A percentile compares a stretch with the other conserved stretches of the same genome.
Conservation (phyloP, 345 rosid species). For the Moringa oleifera region DNA sequence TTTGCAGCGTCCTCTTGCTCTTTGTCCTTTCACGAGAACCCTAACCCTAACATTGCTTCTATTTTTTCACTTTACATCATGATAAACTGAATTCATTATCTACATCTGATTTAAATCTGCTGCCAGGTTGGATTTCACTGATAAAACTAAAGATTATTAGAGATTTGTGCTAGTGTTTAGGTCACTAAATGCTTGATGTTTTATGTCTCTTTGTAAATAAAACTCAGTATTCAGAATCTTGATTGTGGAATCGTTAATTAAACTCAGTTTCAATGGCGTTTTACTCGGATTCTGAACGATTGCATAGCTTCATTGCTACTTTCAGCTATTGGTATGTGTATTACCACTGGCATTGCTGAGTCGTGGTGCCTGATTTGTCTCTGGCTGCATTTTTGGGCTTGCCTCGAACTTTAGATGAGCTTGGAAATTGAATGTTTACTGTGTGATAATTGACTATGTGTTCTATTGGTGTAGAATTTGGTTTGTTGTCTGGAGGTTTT, state of each 20-base stretch:
- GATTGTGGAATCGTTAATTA: background rate
- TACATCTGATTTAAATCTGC: background rate
- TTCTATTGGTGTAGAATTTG: slow-evolving; percentile 3
- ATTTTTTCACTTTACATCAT: background rate
- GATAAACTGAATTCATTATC: too few relatives aligned
- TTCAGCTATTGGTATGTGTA: background rate
- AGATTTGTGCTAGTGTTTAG: too few relatives aligned
- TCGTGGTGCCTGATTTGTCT: background rate
- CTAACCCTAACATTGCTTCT: background rate
- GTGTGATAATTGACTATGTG: background rate
- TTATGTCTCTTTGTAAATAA: too few relatives aligned
- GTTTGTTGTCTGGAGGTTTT: background rate
- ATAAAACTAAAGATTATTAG: too few relatives aligned
- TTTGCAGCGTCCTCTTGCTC: background rate
- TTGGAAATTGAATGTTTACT: background rate
- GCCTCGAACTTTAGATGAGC: background rate
- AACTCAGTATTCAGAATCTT: too few relatives aligned
- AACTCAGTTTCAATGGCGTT: background rate
- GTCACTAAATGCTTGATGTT: too few relatives aligned
- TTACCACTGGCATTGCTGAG: background rate
- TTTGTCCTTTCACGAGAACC: background rate
- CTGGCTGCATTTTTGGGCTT: slow-evolving; percentile 1
- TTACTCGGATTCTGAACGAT: background rate
- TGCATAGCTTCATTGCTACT: background rate
- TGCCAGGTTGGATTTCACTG: too few relatives aligned